Conservation (phyloP, 2,329 filamentous ascomycete species). For the Mycosphaerelloides madeirae region DNA sequence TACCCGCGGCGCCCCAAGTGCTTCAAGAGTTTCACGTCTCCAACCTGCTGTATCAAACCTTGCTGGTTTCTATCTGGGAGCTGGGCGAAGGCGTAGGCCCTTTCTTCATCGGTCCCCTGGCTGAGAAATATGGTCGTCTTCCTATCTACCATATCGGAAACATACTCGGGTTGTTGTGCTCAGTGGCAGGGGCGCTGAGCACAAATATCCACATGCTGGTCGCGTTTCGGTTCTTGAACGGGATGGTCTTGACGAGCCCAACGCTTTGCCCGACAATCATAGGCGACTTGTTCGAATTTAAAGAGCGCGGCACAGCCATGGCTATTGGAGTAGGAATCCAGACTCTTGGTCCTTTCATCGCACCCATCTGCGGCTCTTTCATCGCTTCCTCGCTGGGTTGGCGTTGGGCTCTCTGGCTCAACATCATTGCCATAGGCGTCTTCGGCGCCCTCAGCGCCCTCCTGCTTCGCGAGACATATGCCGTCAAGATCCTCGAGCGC, state of each 20-base stretch:
- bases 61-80: constrained; percentile 64
- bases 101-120: constrained; percentile 38
- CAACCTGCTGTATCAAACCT: no score
- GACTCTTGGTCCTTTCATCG: constrained; percentile 39
- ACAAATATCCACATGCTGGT: constrained; percentile 25
- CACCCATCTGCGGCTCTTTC: constrained; percentile 50
- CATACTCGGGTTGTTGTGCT: constrained; percentile 29
- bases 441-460: constrained; percentile 35
- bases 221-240: constrained; percentile 30
- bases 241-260: constrained; percentile 41
- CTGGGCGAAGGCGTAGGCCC: constrained; percentile 48
- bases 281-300: constrained; percentile 40
- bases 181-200: constrained; percentile 26
- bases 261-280: no score
- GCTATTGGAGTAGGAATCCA: constrained; percentile 40
- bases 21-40: no score
- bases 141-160: constrained; percentile 29
- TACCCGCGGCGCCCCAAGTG: no score
- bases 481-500: constrained; percentile 41
- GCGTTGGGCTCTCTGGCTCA: constrained; percentile 51
- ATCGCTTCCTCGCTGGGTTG: constrained; percentile 46
- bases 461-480: constrained; percentile 45
- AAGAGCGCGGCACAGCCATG: constrained; percentile 43
- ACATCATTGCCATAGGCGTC: constrained; percentile 37
- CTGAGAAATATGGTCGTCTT: constrained; percentile 30